Evolutionary conservation across 805 yeast species (phyloP), one percentile per base, ranked within the genome.

Genomic region (Zygoascus ofunaensis): DNA sequence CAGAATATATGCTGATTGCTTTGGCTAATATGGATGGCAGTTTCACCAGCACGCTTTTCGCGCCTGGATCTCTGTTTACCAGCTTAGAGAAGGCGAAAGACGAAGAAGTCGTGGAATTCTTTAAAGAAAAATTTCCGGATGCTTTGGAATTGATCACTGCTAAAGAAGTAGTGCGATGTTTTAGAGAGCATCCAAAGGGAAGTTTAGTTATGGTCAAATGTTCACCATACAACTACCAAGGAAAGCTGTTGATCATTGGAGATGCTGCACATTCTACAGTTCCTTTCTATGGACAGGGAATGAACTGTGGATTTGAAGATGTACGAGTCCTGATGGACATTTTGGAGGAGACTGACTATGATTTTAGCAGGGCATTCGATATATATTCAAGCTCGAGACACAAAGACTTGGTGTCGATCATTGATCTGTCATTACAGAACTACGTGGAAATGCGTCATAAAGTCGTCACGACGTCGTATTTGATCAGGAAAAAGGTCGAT

Each of bases 251-350:
- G 7, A 64, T 89, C 10, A 64, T 89, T 23, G 97, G 97, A 4
- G 97, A 89, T 61, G 95, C 97, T 0, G 94, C 97, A 0, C 97
- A 89, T 64, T 78, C 92, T 23, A 89, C 87, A 95, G 97, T 89
- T 4, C 97, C 97, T n/a, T 89, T 89, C 61, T 89, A 87, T 58
- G 97, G 97, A 7, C 97, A 89, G 61, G 97, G 97, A 4, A 82
- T 89, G 90, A 89, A 89, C 61, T 85, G 95, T 59, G 97, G 97
- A 1, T 82, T 89, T 60, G 97, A 89, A 62, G 97, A 90, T 55
- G 89, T 89, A 19, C 68, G 79, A 46, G 76, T 80, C 1, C 64
- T 89, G 42, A 65, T 82, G 65, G 70, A 74, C 37, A 45, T 54
- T 33, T 57, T 80, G 21, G 72, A 71, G 26, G 52, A 60, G 44